Base-by-base conservation (phyloP, 129 eudicot genomes). In the sunflower (Helianthus annuus) region DNA sequence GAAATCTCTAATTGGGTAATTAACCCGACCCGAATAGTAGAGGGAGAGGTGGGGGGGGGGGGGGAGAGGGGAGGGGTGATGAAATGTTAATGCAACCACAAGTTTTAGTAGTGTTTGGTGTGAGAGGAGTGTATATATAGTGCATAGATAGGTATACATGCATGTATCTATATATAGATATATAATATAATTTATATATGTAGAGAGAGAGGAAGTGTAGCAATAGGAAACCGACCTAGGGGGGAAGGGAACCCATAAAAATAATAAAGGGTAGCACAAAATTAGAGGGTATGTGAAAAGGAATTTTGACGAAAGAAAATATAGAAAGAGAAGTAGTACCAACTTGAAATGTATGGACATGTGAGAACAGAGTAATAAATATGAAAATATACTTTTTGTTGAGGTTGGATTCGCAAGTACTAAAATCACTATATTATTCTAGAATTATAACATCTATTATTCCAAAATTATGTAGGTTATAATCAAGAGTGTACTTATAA, bases 41-140 rank as follows among this genome's bases (percentile, higher is more conserved):
- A 52, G 14, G 7, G 10, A 42, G 48, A 17, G 40, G 3, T 42
- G 64, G 66, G 17, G 70, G 17, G 59, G 29, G 72, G 64, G 66
- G 17, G 70, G 17, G 59, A 19, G 72, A 62, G 54, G 40, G 39
- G 48, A 13, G 32, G 48, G 14, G 48, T 14, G 66, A 11, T 60
- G 66, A 34, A 5, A 55, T 60, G 32, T 32, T 0, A 60, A 77
- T 70, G 81, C 0, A 7, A 40, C 46, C 71, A 44, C 69, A 52
- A 70, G 48, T 70, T 66, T 62, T 62, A 52, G 39, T 60, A 62
- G 72, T 48, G 81, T 78, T 77, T 70, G 81, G 61, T 63, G 72
- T 78, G 77, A 40, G 66, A 36, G 55, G 57, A 62, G 71, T 29
- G 15, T 60, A 44, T 59, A 72, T 59, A 59, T 72, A 60, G 48